Percentiles rank a stretch among this genome's conserved stretches.
phyloP scores from a whole-genome alignment of 192 early-diverging fungal genomes.

The Kickxella alabastrina region DNA sequence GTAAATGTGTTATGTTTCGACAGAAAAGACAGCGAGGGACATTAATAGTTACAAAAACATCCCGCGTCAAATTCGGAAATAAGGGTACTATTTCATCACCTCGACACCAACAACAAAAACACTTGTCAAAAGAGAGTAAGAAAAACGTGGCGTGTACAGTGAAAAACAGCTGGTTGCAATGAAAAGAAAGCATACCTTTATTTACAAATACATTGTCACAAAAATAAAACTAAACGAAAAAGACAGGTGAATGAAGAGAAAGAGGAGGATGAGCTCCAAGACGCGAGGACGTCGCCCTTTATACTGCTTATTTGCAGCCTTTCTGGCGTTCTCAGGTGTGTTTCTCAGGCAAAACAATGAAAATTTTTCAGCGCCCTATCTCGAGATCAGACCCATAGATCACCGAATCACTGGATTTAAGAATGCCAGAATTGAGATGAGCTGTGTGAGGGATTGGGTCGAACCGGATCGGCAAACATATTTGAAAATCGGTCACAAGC shows the following conservation, averaged over 20 bases:
- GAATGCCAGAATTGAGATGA: too few species aligned
- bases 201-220: neutral
- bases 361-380: conserved; percentile 10
- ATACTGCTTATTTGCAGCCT: too few species aligned
- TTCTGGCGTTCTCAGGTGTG: too few species aligned
- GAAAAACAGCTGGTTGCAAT: too few species aligned
- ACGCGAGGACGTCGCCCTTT: neutral
- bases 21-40: conserved; percentile 53
- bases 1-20: conserved; percentile 24
- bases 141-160: too few species aligned
- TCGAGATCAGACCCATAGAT: conserved; percentile 12
- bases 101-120: conserved; percentile 12
- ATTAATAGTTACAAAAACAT: conserved; percentile 35
- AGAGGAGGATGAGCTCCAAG: neutral
- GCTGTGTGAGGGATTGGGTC: too few species aligned
- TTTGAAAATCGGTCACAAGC: too few species aligned
- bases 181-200: conserved; percentile 1
- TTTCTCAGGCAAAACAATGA: neutral
- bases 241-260: conserved; percentile 1
- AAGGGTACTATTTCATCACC: conserved; percentile 47
- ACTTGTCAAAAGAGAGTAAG: neutral
- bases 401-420: conserved; percentile 3
- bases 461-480: too few species aligned
- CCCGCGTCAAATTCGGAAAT: conserved; percentile 52
- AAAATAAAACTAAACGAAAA: neutral